Conservation (phyloP, 345 rosid species). For the Clarkia xantiana region DNA sequence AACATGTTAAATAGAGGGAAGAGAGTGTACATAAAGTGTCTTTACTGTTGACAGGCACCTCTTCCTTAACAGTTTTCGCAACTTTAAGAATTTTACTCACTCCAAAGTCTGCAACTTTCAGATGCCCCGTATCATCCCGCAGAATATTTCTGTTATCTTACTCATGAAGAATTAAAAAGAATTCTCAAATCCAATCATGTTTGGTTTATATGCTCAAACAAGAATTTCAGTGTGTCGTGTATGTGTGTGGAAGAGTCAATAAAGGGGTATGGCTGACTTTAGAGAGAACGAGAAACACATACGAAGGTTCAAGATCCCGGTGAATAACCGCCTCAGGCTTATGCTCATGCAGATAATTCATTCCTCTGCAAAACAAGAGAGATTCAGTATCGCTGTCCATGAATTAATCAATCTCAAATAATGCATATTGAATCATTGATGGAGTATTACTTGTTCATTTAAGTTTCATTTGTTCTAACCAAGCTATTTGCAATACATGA, state of each 20-base stretch:
- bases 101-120: slow-evolving; percentile 66
- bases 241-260: neutral
- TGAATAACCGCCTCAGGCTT: slow-evolving; percentile 78
- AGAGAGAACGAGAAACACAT: slow-evolving; percentile 28
- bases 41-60: slow-evolving; percentile 29
- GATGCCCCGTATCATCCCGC: slow-evolving; percentile 68
- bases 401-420: too few relatives aligned
- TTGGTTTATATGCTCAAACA: slow-evolving; percentile 1
- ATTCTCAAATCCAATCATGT: slow-evolving; percentile 15
- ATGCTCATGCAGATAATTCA: slow-evolving; percentile 76
- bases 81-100: slow-evolving; percentile 50
- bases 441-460: too few relatives aligned
- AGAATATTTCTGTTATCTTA: slow-evolving; percentile 58
- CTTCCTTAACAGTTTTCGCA: slow-evolving; percentile 46
- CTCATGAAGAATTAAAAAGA: slow-evolving; percentile 25
- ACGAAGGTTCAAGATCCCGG: slow-evolving; percentile 78
- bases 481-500: too few relatives aligned
- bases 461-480: too few relatives aligned
- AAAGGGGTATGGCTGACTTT: neutral
- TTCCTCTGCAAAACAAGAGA: slow-evolving; percentile 43
- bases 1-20: slow-evolving; percentile 1
- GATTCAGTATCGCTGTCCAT: neutral
- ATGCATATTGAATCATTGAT: too few relatives aligned
- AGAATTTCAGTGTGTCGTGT: neutral
- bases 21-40: slow-evolving; percentile 50